Evolutionary conservation across 352 stramenopile genomes (phyloP).

Genomic region (Phytophthora europaea): DNA sequence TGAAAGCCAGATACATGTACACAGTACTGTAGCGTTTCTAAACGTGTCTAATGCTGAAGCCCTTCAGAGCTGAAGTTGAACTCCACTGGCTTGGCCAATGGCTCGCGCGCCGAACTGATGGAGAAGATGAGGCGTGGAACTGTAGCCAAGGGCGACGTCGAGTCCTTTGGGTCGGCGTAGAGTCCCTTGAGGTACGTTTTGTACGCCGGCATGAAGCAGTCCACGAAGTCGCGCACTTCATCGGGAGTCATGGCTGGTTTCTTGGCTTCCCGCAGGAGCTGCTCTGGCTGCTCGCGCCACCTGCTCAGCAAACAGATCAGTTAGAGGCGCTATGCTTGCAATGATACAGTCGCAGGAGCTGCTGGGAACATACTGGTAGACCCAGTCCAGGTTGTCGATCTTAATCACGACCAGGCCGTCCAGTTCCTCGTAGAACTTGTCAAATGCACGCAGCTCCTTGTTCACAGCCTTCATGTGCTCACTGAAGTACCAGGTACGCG

Average conservation of each 20-base stretch:
- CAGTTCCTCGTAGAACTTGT: constrained; percentile 73
- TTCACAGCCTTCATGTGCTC: constrained; percentile 76
- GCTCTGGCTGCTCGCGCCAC: constrained; percentile 87
- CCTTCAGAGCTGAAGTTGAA: constrained; percentile 60
- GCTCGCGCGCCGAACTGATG: constrained; percentile 58
- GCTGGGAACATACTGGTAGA: constrained; percentile 75
- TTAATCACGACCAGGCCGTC: constrained; percentile 82
- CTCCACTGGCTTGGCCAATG: constrained; percentile 48
- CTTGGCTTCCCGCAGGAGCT: constrained; percentile 61
- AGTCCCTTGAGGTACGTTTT: constrained; percentile 69
- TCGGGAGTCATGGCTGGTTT: constrained; percentile 71
- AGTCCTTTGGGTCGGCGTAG: constrained; percentile 54
- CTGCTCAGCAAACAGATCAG: constrained; percentile 33
- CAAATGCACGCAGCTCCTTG: constrained; percentile 64
- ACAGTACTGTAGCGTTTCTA: background rate
- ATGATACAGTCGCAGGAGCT: constrained; percentile 1
- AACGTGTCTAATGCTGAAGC: constrained; percentile 35
- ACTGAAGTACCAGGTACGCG: constrained; percentile 28
- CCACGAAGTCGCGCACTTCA: constrained; percentile 87
- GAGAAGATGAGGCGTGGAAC: constrained; percentile 70
- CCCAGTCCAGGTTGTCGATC: constrained; percentile 75
- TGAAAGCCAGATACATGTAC: background rate
- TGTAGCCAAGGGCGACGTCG: constrained; percentile 27
- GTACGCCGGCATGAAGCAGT: constrained; percentile 91
- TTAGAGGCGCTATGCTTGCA: constrained; percentile 10